Conservation (phyloP, 2,329 filamentous ascomycete genomes). For the Graphilbum ipis-grandicollis region DNA sequence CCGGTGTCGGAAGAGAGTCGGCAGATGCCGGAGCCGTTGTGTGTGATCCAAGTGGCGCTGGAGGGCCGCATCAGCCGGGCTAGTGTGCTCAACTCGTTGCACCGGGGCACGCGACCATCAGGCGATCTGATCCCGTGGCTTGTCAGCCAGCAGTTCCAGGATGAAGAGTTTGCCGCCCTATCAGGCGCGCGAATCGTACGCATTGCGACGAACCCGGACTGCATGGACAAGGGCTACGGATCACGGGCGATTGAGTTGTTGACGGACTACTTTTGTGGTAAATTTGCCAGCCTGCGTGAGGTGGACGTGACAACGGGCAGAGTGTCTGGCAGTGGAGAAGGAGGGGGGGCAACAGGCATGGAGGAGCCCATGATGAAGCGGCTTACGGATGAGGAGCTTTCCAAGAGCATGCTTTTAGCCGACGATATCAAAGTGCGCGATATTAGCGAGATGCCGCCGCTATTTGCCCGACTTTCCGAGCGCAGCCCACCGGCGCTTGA, state of each 20-base stretch:
- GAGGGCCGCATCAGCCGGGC: conserved; percentile 90
- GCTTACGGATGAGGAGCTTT: conserved; percentile 68
- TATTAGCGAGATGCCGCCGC: conserved; percentile 77
- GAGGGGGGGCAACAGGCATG: conserved; percentile 19
- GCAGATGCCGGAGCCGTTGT: conserved; percentile 78
- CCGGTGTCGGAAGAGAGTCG: conserved; percentile 60
- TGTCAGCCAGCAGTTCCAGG: conserved; percentile 94
- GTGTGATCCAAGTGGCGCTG: conserved; percentile 82
- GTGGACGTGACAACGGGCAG: conserved; percentile 25
- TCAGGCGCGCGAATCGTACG: conserved; percentile 85
- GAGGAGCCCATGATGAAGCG: conserved; percentile 52
- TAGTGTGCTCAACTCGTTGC: conserved; percentile 79
- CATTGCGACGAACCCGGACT: conserved; percentile 93
- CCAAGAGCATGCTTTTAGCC: conserved; percentile 49
- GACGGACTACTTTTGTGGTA: conserved; percentile 85
- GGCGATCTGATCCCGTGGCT: conserved; percentile 96
- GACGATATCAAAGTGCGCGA: conserved; percentile 85
- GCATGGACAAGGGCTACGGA: conserved; percentile 83
- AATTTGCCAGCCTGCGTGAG: conserved; percentile 73
- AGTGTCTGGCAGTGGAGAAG: conserved; percentile 8
- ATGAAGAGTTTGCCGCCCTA: conserved; percentile 85
- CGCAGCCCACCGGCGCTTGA: conserved; percentile 65
- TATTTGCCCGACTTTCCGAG: conserved; percentile 80
- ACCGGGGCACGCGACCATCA: conserved; percentile 71
- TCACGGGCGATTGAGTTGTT: conserved; percentile 75